Conservation (phyloP, 2,329 filamentous ascomycete genomes). For the Neonectria punicea region DNA sequence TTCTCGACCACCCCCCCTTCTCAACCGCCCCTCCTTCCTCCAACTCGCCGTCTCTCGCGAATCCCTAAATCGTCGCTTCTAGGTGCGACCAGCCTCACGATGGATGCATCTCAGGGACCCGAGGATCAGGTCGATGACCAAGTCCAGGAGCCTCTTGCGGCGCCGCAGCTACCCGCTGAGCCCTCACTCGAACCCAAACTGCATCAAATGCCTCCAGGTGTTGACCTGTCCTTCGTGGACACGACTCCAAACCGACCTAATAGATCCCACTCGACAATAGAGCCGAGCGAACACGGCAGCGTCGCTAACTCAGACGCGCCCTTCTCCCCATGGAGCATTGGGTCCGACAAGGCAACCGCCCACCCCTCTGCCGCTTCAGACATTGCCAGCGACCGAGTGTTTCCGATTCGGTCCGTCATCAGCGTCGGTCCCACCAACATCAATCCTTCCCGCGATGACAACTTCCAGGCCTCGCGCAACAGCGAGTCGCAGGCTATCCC, state of each 20-base stretch:
- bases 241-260: slow-evolving; percentile 22
- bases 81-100: slow-evolving; percentile 31
- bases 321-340: slow-evolving; percentile 55
- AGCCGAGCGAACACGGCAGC: slow-evolving; percentile 35
- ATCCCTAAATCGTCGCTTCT: slow-evolving; percentile 26
- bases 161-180: slow-evolving; percentile 15
- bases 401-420: slow-evolving; percentile 83
- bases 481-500: slow-evolving; percentile 46
- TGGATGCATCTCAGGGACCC: slow-evolving; percentile 36
- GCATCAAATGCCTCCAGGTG: background rate
- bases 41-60: slow-evolving; percentile 17
- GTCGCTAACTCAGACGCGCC: slow-evolving; percentile 34
- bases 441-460: slow-evolving; percentile 54
- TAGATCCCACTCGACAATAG: slow-evolving; percentile 30
- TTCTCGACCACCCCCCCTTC: slow-evolving; percentile 21
- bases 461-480: slow-evolving; percentile 49
- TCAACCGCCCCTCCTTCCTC: slow-evolving; percentile 21
- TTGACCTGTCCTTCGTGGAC: slow-evolving; percentile 14
- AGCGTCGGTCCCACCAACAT: slow-evolving; percentile 69
- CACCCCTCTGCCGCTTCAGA: slow-evolving; percentile 49
- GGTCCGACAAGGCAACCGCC: slow-evolving; percentile 54
- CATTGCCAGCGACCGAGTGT: slow-evolving; percentile 70
- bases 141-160: slow-evolving; percentile 7
- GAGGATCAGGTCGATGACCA: slow-evolving; percentile 24
- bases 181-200: slow-evolving; percentile 4